Evolutionary conservation across 2,329 filamentous ascomycete species (phyloP).

Genomic region (Dothidotthia symphoricarpi): DNA sequence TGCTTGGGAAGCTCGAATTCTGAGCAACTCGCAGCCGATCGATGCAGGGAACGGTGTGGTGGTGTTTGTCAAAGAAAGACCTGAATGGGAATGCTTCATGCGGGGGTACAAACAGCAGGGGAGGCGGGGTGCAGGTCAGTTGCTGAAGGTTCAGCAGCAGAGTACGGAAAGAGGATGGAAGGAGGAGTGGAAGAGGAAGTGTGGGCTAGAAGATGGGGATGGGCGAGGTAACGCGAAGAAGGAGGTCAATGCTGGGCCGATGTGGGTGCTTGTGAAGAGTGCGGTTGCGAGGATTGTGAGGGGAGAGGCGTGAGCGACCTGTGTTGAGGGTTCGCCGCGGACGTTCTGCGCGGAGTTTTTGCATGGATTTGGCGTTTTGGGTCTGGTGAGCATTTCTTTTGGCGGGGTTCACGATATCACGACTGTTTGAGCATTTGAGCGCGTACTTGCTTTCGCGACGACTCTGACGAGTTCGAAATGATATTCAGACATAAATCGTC

Average conservation of each 20-base stretch:
- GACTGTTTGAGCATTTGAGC: background rate
- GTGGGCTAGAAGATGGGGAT: conserved; percentile 18
- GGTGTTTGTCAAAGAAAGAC: conserved; percentile 25
- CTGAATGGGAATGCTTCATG: conserved; percentile 25
- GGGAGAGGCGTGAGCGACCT: conserved; percentile 25
- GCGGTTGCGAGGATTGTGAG: conserved; percentile 23
- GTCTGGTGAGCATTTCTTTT: background rate
- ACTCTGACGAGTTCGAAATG: background rate
- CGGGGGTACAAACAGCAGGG: conserved; percentile 23
- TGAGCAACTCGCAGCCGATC: conserved; percentile 20
- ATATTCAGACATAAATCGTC: no score
- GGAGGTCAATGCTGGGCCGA: conserved; percentile 25
- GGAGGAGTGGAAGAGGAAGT: conserved; percentile 25
- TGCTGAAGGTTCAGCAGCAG: conserved; percentile 21
- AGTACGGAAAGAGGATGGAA: conserved; percentile 23
- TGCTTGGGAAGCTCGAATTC: conserved; percentile 25
- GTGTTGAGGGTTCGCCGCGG: no score
- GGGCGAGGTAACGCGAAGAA: conserved; percentile 13
- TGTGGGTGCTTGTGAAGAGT: conserved; percentile 30
- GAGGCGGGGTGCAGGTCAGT: conserved; percentile 18
- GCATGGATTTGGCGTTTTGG: background rate
- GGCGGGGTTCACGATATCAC: background rate
- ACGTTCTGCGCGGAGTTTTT: no score
- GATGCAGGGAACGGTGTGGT: conserved; percentile 28
- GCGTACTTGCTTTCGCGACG: background rate